phyloP scores from a whole-genome alignment of 306 rosid species.

The Nissolia schottii region DNA sequence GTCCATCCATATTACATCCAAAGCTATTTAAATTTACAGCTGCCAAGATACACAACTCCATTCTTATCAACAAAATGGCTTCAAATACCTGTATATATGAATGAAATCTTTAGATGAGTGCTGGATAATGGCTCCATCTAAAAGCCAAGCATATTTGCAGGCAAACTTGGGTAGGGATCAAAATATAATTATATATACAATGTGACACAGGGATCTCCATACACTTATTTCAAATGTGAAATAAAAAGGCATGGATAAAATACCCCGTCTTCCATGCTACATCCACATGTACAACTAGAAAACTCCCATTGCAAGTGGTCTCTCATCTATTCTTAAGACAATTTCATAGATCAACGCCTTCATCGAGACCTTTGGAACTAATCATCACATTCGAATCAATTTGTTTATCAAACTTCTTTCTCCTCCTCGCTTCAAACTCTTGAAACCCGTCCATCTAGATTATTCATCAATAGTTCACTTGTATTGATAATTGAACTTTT shows the following conservation, averaged over 20 bases:
- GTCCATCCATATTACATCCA: background rate
- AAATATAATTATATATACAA: slow-evolving; percentile 11
- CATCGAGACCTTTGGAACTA: slow-evolving; percentile 88
- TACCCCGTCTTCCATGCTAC: background rate
- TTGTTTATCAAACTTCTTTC: slow-evolving; percentile 92
- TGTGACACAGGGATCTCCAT: background rate
- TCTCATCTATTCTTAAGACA: background rate
- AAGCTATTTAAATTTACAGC: slow-evolving; percentile 24
- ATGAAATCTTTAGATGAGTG: background rate
- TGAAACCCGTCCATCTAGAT: slow-evolving; percentile 85
- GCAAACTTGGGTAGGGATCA: background rate
- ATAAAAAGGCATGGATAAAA: slow-evolving; percentile 10
- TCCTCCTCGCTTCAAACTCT: slow-evolving; percentile 91
- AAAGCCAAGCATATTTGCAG: slow-evolving; percentile 28
- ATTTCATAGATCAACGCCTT: slow-evolving; percentile 79
- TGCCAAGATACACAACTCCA: background rate
- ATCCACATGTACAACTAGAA: slow-evolving; percentile 28
- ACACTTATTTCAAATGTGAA: slow-evolving; percentile 6
- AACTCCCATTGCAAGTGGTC: background rate
- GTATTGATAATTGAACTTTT: slow-evolving; percentile 13
- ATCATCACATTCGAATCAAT: slow-evolving; percentile 90
- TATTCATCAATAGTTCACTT: slow-evolving; percentile 2
- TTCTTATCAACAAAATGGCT: slow-evolving; percentile 17
- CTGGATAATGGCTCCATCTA: slow-evolving; percentile 6
- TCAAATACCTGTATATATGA: background rate